These are phyloP conservation scores for Eucalyptus grandis DNA, from an alignment of 345 rosid species.

Conservation along the genomic window DNA sequence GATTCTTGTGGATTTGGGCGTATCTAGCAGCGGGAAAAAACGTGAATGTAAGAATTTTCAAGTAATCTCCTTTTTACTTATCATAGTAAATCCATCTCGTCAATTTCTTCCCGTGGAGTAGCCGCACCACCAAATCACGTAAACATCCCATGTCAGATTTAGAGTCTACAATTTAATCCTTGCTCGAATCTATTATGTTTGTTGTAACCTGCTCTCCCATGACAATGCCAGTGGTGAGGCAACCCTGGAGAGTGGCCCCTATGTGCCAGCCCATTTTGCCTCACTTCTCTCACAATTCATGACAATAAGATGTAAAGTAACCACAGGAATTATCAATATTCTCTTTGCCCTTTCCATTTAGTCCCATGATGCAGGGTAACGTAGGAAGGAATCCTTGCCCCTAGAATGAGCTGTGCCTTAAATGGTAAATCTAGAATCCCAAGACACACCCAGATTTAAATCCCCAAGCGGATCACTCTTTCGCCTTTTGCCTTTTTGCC, in stretches of 20 bases:
- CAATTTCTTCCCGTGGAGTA: background rate
- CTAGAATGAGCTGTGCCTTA: background rate
- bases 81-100: background rate
- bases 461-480: constrained; percentile 9
- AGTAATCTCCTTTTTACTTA: background rate
- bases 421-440: background rate
- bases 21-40: background rate
- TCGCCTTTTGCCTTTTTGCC: background rate
- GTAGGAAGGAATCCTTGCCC: constrained; percentile 12
- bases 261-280: background rate
- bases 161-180: background rate
- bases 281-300: background rate
- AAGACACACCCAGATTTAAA: background rate
- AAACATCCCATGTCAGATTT: background rate
- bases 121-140: background rate
- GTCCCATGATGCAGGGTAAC: constrained; percentile 16
- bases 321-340: background rate
- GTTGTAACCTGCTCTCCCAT: background rate
- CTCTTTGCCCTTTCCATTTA: constrained; percentile 17
- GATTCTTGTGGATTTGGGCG: background rate
- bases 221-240: background rate
- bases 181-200: background rate
- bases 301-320: background rate
- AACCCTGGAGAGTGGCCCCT: background rate
- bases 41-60: background rate